Percentiles rank a stretch among this genome's conserved stretches.
Evolutionary conservation across 2,329 filamentous ascomycete species (phyloP).

Genomic region (Penicillium sp.): DNA sequence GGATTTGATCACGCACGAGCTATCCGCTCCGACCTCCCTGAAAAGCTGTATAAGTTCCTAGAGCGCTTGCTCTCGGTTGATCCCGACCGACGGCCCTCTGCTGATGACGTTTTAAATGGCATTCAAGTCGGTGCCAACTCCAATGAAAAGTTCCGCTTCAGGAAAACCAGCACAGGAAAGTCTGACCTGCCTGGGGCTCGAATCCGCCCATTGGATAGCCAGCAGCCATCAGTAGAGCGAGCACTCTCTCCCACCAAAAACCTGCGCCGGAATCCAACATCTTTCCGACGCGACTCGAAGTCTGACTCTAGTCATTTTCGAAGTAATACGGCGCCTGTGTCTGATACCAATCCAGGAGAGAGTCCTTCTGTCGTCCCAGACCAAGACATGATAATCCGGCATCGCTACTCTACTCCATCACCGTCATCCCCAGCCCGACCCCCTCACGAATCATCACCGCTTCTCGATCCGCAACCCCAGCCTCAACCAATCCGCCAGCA

Average conservation of each 20-base stretch:
- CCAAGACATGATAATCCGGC: slow-evolving; percentile 32
- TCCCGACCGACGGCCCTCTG: slow-evolving; percentile 73
- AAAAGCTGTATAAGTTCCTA: slow-evolving; percentile 80
- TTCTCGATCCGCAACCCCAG: slow-evolving; percentile 1
- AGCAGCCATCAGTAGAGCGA: slow-evolving; percentile 26
- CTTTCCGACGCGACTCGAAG: slow-evolving; percentile 24
- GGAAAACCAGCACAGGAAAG: slow-evolving; percentile 29
- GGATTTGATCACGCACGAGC: slow-evolving; percentile 78
- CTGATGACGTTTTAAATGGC: slow-evolving; percentile 76
- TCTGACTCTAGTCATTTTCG: slow-evolving; percentile 23
- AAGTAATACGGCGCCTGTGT: slow-evolving; percentile 13
- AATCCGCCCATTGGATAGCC: slow-evolving; percentile 41
- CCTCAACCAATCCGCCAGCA: slow-evolving; percentile 19
- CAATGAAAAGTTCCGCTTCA: slow-evolving; percentile 45
- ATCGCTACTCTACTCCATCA: slow-evolving; percentile 26
- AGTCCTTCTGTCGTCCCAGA: slow-evolving; percentile 26
- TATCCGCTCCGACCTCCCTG: slow-evolving; percentile 75
- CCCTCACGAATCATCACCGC: slow-evolving; percentile 9
- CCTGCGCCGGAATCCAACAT: slow-evolving; percentile 17
- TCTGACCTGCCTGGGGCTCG: slow-evolving; percentile 34
- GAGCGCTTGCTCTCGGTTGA: slow-evolving; percentile 76
- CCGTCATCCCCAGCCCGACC: slow-evolving; percentile 22
- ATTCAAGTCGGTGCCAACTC: slow-evolving; percentile 64
- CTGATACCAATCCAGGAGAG: slow-evolving; percentile 13
- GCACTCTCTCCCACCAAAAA: slow-evolving; percentile 29